Percentiles rank a stretch among this genome's conserved stretches.
Conservation (phyloP, 75 land plant species). For the Azolla pinnata region DNA sequence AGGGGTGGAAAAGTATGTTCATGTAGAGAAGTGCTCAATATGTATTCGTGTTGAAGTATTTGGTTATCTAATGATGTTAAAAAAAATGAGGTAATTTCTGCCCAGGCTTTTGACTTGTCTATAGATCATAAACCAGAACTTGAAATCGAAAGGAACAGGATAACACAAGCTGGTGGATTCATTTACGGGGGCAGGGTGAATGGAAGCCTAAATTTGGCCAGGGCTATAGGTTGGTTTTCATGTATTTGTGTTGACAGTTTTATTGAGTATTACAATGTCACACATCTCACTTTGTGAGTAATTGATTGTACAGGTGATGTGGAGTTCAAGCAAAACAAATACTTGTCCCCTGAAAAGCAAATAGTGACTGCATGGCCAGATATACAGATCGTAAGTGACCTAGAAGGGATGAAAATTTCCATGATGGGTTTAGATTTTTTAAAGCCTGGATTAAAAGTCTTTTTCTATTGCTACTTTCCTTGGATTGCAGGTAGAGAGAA, state of each 20-base stretch:
- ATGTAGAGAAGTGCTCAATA: not conserved
- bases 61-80: not conserved
- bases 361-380: slow-evolving; percentile 87
- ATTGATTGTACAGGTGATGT: slow-evolving; percentile 60
- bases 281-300: not conserved
- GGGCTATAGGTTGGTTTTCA: slow-evolving; percentile 66
- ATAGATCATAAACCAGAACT: slow-evolving; percentile 91
- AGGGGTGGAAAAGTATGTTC: slow-evolving; percentile 60
- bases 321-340: slow-evolving; percentile 87
- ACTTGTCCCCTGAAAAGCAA: slow-evolving; percentile 77
- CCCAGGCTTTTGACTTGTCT: slow-evolving; percentile 79
- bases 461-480: too few species aligned
- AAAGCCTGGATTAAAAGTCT: too few species aligned
- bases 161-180: slow-evolving; percentile 77
- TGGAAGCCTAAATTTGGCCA: slow-evolving; percentile 80
- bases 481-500: slow-evolving; percentile 56
- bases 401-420: too few species aligned
- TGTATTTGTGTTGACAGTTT: slow-evolving; percentile 15
- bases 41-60: not conserved
- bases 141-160: slow-evolving; percentile 71
- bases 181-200: slow-evolving; percentile 80
- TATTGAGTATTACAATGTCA: slow-evolving; percentile 1
- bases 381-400: slow-evolving; percentile 53
- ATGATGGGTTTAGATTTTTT: too few species aligned
- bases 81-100: too few species aligned